Evolutionary conservation across 2,329 filamentous ascomycete genomes (phyloP).

Genomic region (Tolypocladium nubicola): DNA sequence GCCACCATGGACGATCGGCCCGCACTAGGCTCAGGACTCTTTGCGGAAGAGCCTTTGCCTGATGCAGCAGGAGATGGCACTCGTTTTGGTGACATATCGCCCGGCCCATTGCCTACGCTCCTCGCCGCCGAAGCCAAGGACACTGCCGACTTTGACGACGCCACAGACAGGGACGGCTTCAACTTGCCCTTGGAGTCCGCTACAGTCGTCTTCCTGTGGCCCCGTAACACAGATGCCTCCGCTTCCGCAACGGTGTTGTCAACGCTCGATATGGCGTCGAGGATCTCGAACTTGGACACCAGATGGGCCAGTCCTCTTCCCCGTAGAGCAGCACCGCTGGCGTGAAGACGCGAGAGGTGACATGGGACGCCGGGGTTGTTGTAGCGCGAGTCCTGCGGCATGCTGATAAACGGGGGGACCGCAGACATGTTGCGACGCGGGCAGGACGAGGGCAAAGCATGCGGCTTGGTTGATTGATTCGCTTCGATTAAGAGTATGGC

Average conservation of each 20-base stretch:
- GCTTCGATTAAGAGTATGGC: neutral
- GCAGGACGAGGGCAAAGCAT: neutral
- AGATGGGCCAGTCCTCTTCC: slow-evolving; percentile 16
- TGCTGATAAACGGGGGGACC: neutral
- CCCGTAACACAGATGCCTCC: neutral
- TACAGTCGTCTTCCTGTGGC: neutral
- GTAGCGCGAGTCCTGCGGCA: neutral
- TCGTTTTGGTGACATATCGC: neutral
- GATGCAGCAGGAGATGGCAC: neutral
- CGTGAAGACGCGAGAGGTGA: neutral
- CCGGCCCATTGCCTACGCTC: neutral
- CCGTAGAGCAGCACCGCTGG: neutral
- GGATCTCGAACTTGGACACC: slow-evolving; percentile 24
- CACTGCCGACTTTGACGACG: neutral
- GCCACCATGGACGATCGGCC: slow-evolving; percentile 9
- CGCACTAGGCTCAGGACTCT: neutral
- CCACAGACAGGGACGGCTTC: neutral
- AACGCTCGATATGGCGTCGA: slow-evolving; percentile 10
- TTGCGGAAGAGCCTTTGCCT: neutral
- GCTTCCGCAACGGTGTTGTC: neutral
- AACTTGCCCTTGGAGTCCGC: neutral
- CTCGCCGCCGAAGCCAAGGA: neutral
- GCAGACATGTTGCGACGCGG: neutral
- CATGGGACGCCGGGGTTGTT: neutral
- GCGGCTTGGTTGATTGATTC: neutral